Base-by-base conservation (phyloP, 352 stramenopile species). In the Pythium phragmitis region DNA sequence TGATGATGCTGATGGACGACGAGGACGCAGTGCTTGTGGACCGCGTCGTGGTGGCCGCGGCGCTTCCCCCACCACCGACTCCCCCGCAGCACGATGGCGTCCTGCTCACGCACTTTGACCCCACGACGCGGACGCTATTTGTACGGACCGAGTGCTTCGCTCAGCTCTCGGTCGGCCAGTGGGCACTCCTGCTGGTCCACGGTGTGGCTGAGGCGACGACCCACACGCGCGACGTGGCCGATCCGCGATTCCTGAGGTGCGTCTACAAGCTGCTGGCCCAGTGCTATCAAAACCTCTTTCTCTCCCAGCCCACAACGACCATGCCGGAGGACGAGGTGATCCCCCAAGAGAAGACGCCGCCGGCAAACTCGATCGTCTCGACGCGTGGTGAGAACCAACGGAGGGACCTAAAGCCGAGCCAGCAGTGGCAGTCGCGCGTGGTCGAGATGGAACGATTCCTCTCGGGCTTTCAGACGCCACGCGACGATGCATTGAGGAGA, bases 211-310 rank as follows among this genome's bases (percentile, higher is more conserved):
- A 77, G n/a, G 68, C 65, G 14, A 60, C 50, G 23, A 67, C 77
- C 0, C 34, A 73, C 4, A 66, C 48, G 1, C 72, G 39, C 9
- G 77, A 91, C 57, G 69, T 88, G 28, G 74, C 74, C 1, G 72
- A 83, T 17, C 78, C 80, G 12, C 33, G 60, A 11, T 91, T 92
- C 57, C 60, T 88, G 21, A 65, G 72, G 7, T 59, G 67, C 5
- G 45, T 92, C 50, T 87, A 88, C 39, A 59, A 62, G 4, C 63
- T 92, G 0, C 57, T 92, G 14, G 67, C 82, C 7, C 74, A 72
- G 8, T 89, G 79, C 60, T 92, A 89, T 26, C 76, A 91, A 67
- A 76, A 63, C 21, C n/a, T 88, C 4, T 89, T 82, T 42, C 36
- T 55, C 8, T 69, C 72, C 42, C 60, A 69, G 6, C 57, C 72